phyloP scores from a whole-genome alignment of 805 yeast species.

The Candida koratica region DNA sequence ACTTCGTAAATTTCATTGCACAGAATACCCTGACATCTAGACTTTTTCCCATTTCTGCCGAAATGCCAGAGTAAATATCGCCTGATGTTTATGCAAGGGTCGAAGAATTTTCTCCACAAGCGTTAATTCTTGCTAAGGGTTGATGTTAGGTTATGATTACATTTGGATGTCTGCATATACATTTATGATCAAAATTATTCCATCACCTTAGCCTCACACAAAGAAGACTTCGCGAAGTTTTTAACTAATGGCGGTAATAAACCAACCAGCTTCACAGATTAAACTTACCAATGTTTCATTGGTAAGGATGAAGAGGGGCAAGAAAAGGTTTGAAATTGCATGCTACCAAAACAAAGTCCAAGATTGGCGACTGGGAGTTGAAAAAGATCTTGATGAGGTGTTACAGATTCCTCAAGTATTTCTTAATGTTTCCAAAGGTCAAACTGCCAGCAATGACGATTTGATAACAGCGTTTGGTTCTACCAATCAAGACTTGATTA shows the following conservation, averaged over 20 bases:
- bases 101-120: too few species aligned
- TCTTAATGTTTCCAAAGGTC: constrained; percentile 89
- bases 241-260: constrained; percentile 56
- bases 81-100: too few species aligned
- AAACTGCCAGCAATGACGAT: constrained; percentile 85
- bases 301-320: constrained; percentile 86
- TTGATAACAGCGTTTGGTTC: constrained; percentile 69
- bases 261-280: constrained; percentile 87
- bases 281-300: constrained; percentile 90
- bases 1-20: constrained; percentile 6
- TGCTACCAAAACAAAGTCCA: constrained; percentile 97
- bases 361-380: constrained; percentile 85
- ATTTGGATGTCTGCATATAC: too few species aligned
- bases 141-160: too few species aligned
- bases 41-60: too few species aligned
- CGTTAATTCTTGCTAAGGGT: too few species aligned
- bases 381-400: constrained; percentile 93
- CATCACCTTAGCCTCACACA: too few species aligned
- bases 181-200: too few species aligned
- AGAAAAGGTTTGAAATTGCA: constrained; percentile 89
- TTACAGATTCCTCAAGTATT: constrained; percentile 95
- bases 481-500: constrained; percentile 68
- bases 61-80: too few species aligned
- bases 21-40: constrained; percentile 3
- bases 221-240: too few species aligned